Evolutionary conservation across 495 filamentous ascomycete genomes (phyloP).

Genomic region (Penicillium simplicissimum): DNA sequence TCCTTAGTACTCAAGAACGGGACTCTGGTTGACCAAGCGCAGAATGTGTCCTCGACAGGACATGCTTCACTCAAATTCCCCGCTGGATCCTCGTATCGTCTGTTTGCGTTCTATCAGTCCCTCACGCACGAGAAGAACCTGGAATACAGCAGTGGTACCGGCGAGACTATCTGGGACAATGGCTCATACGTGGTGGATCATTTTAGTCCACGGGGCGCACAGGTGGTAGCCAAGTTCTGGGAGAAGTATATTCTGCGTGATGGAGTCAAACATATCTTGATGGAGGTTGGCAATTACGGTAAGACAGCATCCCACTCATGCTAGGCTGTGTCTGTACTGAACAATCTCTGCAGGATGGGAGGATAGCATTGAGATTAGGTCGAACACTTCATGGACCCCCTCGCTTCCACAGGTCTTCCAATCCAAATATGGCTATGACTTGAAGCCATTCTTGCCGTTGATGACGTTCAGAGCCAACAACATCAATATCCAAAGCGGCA

Average conservation of each 20-base stretch:
- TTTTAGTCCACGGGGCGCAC: slow-evolving; percentile 44
- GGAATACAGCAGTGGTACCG: slow-evolving; percentile 10
- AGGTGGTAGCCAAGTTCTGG: slow-evolving; percentile 46
- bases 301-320: slow-evolving; percentile 1
- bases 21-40: slow-evolving; percentile 18
- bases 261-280: slow-evolving; percentile 33
- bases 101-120: slow-evolving; percentile 45
- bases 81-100: slow-evolving; percentile 14
- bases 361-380: slow-evolving; percentile 49
- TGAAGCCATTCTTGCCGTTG: slow-evolving; percentile 27
- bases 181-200: slow-evolving; percentile 54
- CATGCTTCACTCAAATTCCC: slow-evolving; percentile 17
- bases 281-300: slow-evolving; percentile 45
- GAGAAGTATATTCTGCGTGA: slow-evolving; percentile 43
- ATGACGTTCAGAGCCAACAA: slow-evolving; percentile 31
- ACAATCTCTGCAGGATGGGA: slow-evolving; percentile 45
- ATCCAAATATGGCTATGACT: slow-evolving; percentile 32
- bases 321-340: neutral
- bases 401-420: slow-evolving; percentile 43
- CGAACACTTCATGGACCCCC: slow-evolving; percentile 46
- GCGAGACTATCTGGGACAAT: slow-evolving; percentile 39
- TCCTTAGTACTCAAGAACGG: slow-evolving; percentile 18
- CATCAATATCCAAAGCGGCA: slow-evolving; percentile 20
- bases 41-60: slow-evolving; percentile 19
- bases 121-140: slow-evolving; percentile 32